phyloP scores from a whole-genome alignment of 2,329 filamentous ascomycete genomes.

The Endoconidiophora laricicola region DNA sequence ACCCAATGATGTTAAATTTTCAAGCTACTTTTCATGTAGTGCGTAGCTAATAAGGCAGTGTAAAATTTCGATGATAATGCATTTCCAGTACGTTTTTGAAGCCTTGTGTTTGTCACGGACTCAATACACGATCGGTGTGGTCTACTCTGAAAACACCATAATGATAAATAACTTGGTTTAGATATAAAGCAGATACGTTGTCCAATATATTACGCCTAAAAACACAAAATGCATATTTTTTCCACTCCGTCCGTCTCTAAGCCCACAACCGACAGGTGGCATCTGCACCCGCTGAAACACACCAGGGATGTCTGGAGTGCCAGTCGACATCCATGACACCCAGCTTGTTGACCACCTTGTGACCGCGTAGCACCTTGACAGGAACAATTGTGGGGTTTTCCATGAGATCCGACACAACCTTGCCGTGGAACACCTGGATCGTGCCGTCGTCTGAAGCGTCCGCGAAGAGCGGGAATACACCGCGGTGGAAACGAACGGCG shows the following conservation, averaged over 20 bases:
- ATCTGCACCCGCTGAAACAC: constrained; percentile 84
- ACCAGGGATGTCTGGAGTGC: constrained; percentile 91
- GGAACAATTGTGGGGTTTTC: constrained; percentile 94
- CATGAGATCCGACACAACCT: constrained; percentile 86
- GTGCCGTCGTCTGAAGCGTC: constrained; percentile 91
- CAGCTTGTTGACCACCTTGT: constrained; percentile 69
- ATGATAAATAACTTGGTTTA: not conserved
- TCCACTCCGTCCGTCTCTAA: constrained; percentile 21
- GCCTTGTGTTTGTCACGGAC: no score
- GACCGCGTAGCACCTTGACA: constrained; percentile 81
- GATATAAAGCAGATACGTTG: constrained; percentile 2
- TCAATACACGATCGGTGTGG: not conserved
- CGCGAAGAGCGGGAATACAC: constrained; percentile 67
- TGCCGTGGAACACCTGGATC: constrained; percentile 91
- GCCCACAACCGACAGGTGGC: constrained; percentile 85
- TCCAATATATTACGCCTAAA: constrained; percentile 13
- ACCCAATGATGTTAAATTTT: no score
- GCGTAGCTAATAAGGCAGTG: no score
- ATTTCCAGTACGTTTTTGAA: no score
- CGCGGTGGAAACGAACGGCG: constrained; percentile 71
- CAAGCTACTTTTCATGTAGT: not conserved
- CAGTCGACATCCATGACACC: constrained; percentile 91
- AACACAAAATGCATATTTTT: constrained; percentile 12
- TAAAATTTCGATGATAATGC: no score
- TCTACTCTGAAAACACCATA: not conserved